Percentiles rank a stretch among this genome's conserved stretches.
These are phyloP conservation scores for Globisporangium emineosum DNA, from an alignment of 352 stramenopile species.

Conservation along the genomic window DNA sequence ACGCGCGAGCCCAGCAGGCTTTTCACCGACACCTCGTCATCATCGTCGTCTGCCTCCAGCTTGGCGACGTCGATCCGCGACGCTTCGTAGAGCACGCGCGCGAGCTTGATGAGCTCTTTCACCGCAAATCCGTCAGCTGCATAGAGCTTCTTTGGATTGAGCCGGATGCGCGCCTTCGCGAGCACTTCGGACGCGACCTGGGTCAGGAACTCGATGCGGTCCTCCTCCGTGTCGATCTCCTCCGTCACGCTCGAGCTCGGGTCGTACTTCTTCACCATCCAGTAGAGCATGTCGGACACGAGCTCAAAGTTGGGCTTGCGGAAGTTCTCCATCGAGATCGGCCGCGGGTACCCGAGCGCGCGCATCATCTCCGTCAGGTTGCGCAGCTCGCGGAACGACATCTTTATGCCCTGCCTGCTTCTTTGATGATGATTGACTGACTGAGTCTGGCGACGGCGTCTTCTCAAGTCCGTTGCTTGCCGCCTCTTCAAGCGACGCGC, in stretches of 20 bases:
- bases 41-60: conserved; percentile 64
- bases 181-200: conserved; percentile 77
- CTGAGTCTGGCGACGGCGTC: neutral
- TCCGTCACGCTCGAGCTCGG: conserved; percentile 85
- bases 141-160: conserved; percentile 96
- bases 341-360: conserved; percentile 90
- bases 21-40: conserved; percentile 71
- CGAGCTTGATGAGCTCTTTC: conserved; percentile 95
- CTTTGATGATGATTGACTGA: neutral
- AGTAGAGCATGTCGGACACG: conserved; percentile 95
- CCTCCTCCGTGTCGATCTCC: conserved; percentile 94
- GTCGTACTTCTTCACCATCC: conserved; percentile 94
- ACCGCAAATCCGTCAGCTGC: conserved; percentile 91
- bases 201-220: conserved; percentile 94
- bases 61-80: conserved; percentile 60
- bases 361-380: conserved; percentile 97
- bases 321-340: conserved; percentile 93
- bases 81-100: conserved; percentile 90
- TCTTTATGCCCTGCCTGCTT: conserved; percentile 21
- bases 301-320: conserved; percentile 96
- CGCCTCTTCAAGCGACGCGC: conserved; percentile 6
- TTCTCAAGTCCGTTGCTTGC: conserved; percentile 3
- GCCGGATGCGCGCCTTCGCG: conserved; percentile 88
- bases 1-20: conserved; percentile 71
- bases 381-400: conserved; percentile 86